Conservation (phyloP, 805 yeast genomes). For the Wickerhamomyces tratensis region DNA sequence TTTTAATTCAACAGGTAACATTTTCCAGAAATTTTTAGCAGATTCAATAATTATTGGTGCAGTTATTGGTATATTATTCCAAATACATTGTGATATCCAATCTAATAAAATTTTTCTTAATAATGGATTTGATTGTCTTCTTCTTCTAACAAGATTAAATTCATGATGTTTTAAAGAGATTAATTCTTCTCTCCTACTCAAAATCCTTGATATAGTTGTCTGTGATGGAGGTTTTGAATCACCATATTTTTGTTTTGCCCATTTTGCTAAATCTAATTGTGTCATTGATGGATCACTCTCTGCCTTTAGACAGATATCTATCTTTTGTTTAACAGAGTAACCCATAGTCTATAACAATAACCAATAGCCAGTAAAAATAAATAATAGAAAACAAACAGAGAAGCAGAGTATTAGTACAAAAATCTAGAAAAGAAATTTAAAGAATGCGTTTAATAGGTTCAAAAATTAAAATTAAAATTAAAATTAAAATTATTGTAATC, state of each 20-base stretch:
- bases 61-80: conserved; percentile 59
- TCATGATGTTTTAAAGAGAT: conserved; percentile 41
- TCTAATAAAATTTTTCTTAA: conserved; percentile 53
- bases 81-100: conserved; percentile 58
- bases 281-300: conserved; percentile 64
- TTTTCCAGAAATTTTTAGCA: conserved; percentile 54
- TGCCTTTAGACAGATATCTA: conserved; percentile 57
- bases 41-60: conserved; percentile 56
- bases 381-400: too few relatives aligned
- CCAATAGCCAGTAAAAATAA: too few relatives aligned
- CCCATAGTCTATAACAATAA: conserved; percentile 30
- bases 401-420: too few relatives aligned
- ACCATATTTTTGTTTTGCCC: conserved; percentile 51
- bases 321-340: conserved; percentile 50
- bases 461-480: too few relatives aligned
- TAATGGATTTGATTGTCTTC: conserved; percentile 39
- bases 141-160: conserved; percentile 38
- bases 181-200: conserved; percentile 45
- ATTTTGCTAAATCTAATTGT: conserved; percentile 50
- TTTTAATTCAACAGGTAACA: conserved; percentile 40
- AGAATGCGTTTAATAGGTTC: too few relatives aligned
- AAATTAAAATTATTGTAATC: too few relatives aligned
- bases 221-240: conserved; percentile 50
- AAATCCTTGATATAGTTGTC: conserved; percentile 53
- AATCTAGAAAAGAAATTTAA: too few relatives aligned